Conservation (phyloP, 1,284 basidiomycete genomes). For the Exsudoporus floridanus region DNA sequence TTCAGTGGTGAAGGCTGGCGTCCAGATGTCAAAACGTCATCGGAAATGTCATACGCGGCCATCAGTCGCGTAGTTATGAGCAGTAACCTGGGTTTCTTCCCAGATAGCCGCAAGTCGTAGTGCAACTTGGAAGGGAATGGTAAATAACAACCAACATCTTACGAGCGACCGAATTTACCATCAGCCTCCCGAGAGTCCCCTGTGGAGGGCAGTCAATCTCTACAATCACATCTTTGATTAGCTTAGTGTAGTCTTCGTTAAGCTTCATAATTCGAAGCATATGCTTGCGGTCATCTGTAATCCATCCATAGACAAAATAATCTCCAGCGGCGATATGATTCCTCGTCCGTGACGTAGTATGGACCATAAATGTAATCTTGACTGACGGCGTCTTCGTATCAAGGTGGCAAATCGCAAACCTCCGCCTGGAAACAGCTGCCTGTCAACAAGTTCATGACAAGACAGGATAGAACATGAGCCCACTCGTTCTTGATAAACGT, state of each 20-base stretch:
- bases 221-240: constrained; percentile 22
- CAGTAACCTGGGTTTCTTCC: constrained; percentile 26
- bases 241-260: constrained; percentile 23
- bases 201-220: constrained; percentile 30
- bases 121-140: constrained; percentile 19
- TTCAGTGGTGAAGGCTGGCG: constrained; percentile 6
- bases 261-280: constrained; percentile 34
- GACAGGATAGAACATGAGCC: neutral
- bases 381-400: constrained; percentile 30
- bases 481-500: constrained; percentile 32
- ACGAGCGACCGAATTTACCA: constrained; percentile 14
- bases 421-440: constrained; percentile 11
- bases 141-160: neutral
- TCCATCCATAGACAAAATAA: constrained; percentile 33
- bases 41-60: constrained; percentile 32
- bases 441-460: neutral
- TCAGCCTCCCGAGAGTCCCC: constrained; percentile 29
- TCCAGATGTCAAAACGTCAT: constrained; percentile 13
- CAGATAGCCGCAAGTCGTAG: constrained; percentile 31
- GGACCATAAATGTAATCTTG: constrained; percentile 28
- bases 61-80: constrained; percentile 32
- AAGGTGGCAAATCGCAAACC: constrained; percentile 31
- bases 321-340: constrained; percentile 30
- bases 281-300: constrained; percentile 32
- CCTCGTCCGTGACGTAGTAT: constrained; percentile 21